A percentile compares a stretch with the other conserved stretches of the same genome.
phyloP scores from a whole-genome alignment of 2,329 filamentous ascomycete genomes.

The Dactylellina cionopaga region DNA sequence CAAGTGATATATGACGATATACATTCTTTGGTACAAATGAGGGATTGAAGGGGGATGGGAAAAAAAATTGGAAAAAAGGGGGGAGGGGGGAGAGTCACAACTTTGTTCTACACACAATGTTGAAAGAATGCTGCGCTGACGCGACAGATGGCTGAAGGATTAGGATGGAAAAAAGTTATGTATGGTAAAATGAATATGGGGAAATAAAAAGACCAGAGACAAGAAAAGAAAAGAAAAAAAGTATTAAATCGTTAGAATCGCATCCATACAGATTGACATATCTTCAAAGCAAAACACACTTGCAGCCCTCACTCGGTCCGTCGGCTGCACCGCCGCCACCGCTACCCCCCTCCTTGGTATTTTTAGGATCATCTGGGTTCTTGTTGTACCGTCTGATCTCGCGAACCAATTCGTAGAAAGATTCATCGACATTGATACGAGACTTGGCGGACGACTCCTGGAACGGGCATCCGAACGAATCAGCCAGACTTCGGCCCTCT shows the following conservation, averaged over 20 bases:
- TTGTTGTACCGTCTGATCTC: conserved; percentile 99
- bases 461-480: conserved; percentile 94
- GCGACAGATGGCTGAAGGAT: conserved; percentile 49
- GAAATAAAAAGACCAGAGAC: no score
- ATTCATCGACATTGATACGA: conserved; percentile 96
- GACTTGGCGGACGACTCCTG: conserved; percentile 99
- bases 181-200: conserved; percentile 44
- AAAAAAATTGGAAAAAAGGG: background rate
- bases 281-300: conserved; percentile 57
- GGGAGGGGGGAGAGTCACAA: background rate
- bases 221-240: conserved; percentile 26
- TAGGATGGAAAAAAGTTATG: conserved; percentile 50
- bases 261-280: conserved; percentile 40
- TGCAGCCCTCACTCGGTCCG: conserved; percentile 58
- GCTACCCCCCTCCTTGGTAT: conserved; percentile 48
- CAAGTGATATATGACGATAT: conserved; percentile 49
- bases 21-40: conserved; percentile 42
- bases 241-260: conserved; percentile 53
- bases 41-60: background rate
- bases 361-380: conserved; percentile 79
- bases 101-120: conserved; percentile 42
- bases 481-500: conserved; percentile 91
- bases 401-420: conserved; percentile 97
- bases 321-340: conserved; percentile 72
- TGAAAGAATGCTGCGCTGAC: conserved; percentile 50